These are phyloP conservation scores for Rhodamnia argentea DNA, from an alignment of 345 rosid species.

Conservation along the genomic window DNA sequence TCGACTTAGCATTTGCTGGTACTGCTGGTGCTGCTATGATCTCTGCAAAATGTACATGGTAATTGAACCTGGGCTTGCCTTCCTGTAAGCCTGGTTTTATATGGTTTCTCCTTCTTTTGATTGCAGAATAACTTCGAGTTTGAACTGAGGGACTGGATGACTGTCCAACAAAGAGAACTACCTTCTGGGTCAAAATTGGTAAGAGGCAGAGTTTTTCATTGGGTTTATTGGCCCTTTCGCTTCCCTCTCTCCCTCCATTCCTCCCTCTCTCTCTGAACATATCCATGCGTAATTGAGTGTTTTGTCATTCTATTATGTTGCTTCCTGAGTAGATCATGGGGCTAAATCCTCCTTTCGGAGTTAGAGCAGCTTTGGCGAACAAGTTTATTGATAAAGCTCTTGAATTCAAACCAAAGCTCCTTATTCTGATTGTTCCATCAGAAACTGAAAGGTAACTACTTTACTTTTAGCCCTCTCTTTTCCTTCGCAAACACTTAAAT, in stretches of 20 bases:
- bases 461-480: not conserved
- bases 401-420: constrained; percentile 75
- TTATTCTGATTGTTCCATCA: constrained; percentile 80
- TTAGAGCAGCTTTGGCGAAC: constrained; percentile 64
- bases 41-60: too few relatives aligned
- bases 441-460: constrained; percentile 63
- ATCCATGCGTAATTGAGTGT: not conserved
- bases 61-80: too few relatives aligned
- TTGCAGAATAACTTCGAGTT: constrained; percentile 61
- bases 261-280: too few relatives aligned
- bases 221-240: not conserved
- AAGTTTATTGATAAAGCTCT: constrained; percentile 74
- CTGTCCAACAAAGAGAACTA: constrained; percentile 50
- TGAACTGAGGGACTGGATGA: constrained; percentile 83
- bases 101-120: not conserved
- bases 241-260: not conserved
- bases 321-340: constrained; percentile 62
- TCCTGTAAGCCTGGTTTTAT: not conserved
- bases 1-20: not conserved
- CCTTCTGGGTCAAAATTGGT: constrained; percentile 70
- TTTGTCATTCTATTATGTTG: not conserved
- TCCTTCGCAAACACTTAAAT: not conserved
- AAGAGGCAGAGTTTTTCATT: not conserved
- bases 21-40: too few relatives aligned
- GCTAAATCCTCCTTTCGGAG: constrained; percentile 92